A percentile compares a stretch with the other conserved stretches of the same genome.
Evolutionary conservation across 106 monocot genomes (phyloP).

Genomic region (Cymbidium sinense): DNA sequence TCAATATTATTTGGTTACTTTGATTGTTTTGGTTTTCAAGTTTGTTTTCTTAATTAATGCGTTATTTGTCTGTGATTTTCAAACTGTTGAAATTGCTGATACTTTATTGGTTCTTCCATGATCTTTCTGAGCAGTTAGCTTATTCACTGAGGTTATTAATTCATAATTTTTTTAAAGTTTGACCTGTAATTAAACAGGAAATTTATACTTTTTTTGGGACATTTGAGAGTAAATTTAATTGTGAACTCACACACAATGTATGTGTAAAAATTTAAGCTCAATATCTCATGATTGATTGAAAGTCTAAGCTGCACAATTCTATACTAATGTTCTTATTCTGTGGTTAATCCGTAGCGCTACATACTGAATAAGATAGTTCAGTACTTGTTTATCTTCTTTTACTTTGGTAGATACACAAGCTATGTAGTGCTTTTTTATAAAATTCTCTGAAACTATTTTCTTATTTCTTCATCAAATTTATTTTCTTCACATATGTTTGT

Average conservation of each 20-base stretch:
- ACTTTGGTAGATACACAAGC: background rate
- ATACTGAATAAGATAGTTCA: background rate
- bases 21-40: background rate
- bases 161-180: background rate
- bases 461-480: background rate
- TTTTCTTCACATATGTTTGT: background rate
- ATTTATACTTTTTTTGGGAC: no score
- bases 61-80: background rate
- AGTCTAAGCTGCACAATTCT: no score
- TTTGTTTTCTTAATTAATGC: background rate
- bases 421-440: background rate
- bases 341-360: background rate
- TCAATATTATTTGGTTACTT: background rate
- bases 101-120: background rate
- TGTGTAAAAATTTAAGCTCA: no score
- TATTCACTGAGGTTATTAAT: background rate
- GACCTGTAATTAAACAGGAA: background rate
- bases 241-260: no score
- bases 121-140: constrained; percentile 2
- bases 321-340: background rate
- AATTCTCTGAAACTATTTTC: background rate
- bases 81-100: background rate
- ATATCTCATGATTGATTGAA: no score
- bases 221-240: no score
- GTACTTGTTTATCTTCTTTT: background rate